A percentile compares a stretch with the other conserved stretches of the same genome.
phyloP scores from a whole-genome alignment of 257 asterid genomes.

The Solanum piurae region DNA sequence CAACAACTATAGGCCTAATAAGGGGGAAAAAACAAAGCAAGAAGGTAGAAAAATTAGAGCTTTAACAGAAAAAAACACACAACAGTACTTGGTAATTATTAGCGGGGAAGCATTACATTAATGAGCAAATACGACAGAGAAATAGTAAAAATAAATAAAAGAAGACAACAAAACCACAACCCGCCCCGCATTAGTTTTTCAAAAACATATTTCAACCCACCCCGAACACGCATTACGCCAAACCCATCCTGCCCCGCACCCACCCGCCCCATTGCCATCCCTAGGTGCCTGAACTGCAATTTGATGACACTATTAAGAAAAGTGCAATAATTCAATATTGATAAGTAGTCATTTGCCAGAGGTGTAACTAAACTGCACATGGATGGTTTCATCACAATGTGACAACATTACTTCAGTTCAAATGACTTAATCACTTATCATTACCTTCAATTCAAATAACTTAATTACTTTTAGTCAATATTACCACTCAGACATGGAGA shows the following conservation, averaged over 20 bases:
- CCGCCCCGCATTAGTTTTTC: not conserved
- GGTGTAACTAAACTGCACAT: constrained; percentile 63
- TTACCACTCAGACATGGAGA: not conserved
- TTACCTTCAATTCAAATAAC: constrained; percentile 18
- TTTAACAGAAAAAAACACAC: not conserved
- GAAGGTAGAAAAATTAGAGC: not conserved
- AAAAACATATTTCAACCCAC: not conserved
- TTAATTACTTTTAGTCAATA: constrained; percentile 13
- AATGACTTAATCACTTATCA: constrained; percentile 6
- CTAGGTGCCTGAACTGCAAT: constrained; percentile 39
- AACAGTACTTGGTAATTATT: not conserved
- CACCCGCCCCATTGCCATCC: not conserved
- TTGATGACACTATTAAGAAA: constrained; percentile 23
- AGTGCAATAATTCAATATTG: constrained; percentile 7
- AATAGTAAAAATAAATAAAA: not conserved
- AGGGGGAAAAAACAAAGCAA: not conserved
- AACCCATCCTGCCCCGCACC: not conserved
- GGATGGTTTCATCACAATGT: constrained; percentile 47
- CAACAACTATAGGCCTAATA: not conserved
- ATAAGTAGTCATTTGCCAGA: constrained; percentile 20
- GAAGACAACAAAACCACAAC: not conserved
- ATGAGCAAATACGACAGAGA: not conserved
- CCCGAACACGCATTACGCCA: not conserved
- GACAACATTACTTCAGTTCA: constrained; percentile 28
- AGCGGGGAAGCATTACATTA: not conserved